Conservation (phyloP, 179 eudicot species). For the Actinidia arguta region DNA sequence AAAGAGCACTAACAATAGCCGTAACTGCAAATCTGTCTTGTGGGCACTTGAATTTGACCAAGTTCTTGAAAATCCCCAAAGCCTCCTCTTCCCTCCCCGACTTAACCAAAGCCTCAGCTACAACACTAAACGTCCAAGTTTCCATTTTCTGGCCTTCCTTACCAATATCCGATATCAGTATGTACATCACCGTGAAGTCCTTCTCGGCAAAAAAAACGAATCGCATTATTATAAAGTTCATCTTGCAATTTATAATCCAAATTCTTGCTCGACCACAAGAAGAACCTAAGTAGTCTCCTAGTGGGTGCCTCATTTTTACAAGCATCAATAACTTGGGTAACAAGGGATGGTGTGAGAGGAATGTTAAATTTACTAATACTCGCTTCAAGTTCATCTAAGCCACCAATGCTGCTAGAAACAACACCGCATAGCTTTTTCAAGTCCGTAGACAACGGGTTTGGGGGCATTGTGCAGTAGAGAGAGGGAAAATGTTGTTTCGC, state of each 20-base stretch:
- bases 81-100: slow-evolving; percentile 68
- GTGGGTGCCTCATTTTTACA: slow-evolving; percentile 57
- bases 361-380: slow-evolving; percentile 38
- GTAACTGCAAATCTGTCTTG: slow-evolving; percentile 50
- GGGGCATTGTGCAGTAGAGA: slow-evolving; percentile 28
- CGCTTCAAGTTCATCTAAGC: slow-evolving; percentile 57
- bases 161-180: slow-evolving; percentile 50
- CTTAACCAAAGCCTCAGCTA: slow-evolving; percentile 57
- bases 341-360: slow-evolving; percentile 46
- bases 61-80: slow-evolving; percentile 68
- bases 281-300: slow-evolving; percentile 68
- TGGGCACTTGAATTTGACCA: slow-evolving; percentile 56
- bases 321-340: slow-evolving; percentile 53
- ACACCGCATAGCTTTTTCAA: slow-evolving; percentile 46
- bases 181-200: slow-evolving; percentile 61
- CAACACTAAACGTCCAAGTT: slow-evolving; percentile 42
- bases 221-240: slow-evolving; percentile 49
- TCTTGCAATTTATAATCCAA: slow-evolving; percentile 45
- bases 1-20: slow-evolving; percentile 61
- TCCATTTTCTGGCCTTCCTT: slow-evolving; percentile 57
- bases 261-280: slow-evolving; percentile 60
- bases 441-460: slow-evolving; percentile 17
- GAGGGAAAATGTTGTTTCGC: slow-evolving; percentile 20
- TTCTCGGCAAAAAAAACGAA: slow-evolving; percentile 59
- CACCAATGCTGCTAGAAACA: slow-evolving; percentile 52